Evolutionary conservation across 108 stramenopile species (phyloP), one percentile per base, ranked within the genome.

Genomic region (Seminavis robusta): DNA sequence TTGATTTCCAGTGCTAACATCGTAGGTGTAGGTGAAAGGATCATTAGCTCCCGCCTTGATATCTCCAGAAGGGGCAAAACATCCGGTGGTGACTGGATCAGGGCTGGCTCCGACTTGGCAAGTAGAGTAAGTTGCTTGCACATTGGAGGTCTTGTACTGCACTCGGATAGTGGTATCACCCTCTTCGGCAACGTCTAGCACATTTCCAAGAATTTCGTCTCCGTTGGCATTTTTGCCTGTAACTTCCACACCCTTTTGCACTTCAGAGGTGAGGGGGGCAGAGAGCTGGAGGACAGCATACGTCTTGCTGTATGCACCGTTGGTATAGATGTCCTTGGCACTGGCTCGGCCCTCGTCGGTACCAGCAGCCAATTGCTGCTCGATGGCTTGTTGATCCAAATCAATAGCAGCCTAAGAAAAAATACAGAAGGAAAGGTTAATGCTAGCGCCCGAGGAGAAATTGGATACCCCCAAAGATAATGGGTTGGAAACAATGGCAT

Each of bases 281-380:
- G 61, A 26, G 8, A 88, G 59, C 0, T 55, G 73, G 11, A 91
- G n/a, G 16, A 27, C 51, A 0, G 90, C 90, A 36, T 67, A 64
- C 10, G 82, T 81, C 36, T 77, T 81, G 59, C 85, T 84, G 55
- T 80, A 45, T 4, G 69, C 82, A 19, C 90, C 90, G 0, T 86
- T 21, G 27, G 54, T 33, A 59, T 86, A 92, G 56, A 88, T 69
- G 7, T 47, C 23, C 10, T 39, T 31, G 3, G 90, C 86, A 20
- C 33, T 29, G 1, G 33, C 56, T 47, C 74, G 80, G n/a, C 41
- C 29, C 3, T 48, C 56, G 34, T 61, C 39, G 16, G 71, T 50
- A 23, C 56, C 66, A 11, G 41, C 32, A 6, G 34, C 41, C 5
- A 86, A 63, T n/a, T 52, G 48, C 9, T 29, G 42, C 28, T 84